Evolutionary conservation across 1,284 basidiomycete species (phyloP).

Genomic region (Ustilago cynodontis): DNA sequence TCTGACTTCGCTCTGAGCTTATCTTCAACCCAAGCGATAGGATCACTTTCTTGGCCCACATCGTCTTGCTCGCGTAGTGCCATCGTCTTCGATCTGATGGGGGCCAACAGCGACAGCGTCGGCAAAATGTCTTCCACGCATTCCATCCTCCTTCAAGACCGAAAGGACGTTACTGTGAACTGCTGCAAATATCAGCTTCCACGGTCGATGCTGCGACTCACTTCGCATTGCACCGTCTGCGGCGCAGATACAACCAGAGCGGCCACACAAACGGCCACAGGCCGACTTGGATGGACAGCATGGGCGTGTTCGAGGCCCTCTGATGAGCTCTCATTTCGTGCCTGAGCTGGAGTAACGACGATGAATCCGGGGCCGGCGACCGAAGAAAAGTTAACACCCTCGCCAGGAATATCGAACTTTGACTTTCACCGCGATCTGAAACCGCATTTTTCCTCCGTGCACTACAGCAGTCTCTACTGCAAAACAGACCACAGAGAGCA

Average conservation of each 20-base stretch:
- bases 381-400: constrained; percentile 23
- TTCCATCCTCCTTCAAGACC: too few relatives aligned
- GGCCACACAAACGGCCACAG: not conserved
- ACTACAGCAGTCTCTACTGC: too few relatives aligned
- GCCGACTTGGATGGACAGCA: not conserved
- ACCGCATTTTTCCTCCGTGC: constrained; percentile 12
- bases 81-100: too few relatives aligned
- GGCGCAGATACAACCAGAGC: too few relatives aligned
- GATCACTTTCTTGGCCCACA: not conserved
- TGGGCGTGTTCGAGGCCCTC: not conserved
- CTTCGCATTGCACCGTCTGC: too few relatives aligned
- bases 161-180: not conserved
- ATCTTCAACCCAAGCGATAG: not conserved
- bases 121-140: not conserved
- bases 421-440: constrained; percentile 27
- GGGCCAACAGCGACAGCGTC: not conserved
- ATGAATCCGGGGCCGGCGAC: not conserved
- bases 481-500: too few relatives aligned
- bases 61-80: not conserved
- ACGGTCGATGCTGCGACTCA: too few relatives aligned
- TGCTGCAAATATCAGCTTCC: not conserved
- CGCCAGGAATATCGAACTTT: constrained; percentile 30
- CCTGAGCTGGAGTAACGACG: not conserved
- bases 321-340: constrained; percentile 2
- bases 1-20: not conserved